Conservation (phyloP, 2,329 filamentous ascomycete species). For the Penicillium sp. region DNA sequence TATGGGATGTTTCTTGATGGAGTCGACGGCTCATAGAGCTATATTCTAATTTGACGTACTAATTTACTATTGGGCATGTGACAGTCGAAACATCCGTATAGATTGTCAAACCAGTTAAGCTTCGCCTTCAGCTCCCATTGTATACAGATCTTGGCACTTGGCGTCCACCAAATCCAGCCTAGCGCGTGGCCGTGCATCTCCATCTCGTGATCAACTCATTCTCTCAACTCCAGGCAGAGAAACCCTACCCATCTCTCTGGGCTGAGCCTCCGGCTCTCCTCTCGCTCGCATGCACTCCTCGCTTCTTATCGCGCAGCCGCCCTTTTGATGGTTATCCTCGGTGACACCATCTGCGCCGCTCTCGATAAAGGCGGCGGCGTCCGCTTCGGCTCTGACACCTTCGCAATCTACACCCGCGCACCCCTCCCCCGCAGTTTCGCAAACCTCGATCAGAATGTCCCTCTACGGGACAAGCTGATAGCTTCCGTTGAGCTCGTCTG, state of each 20-base stretch:
- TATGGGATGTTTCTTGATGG: neutral
- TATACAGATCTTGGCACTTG: neutral
- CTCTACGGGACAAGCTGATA: slow-evolving; percentile 4
- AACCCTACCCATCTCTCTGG: neutral
- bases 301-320: neutral
- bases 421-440: slow-evolving; percentile 11
- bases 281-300: neutral
- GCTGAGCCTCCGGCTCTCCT: neutral
- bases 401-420: slow-evolving; percentile 19
- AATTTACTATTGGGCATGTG: neutral
- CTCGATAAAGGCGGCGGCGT: slow-evolving; percentile 19
- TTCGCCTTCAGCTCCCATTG: neutral
- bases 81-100: too few relatives aligned
- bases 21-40: neutral
- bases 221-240: neutral
- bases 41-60: neutral
- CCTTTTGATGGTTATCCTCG: slow-evolving; percentile 2
- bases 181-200: neutral
- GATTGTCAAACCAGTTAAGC: neutral
- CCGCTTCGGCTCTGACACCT: slow-evolving; percentile 15
- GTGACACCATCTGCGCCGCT: slow-evolving; percentile 13
- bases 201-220: neutral
- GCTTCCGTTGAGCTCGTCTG: slow-evolving; percentile 1
- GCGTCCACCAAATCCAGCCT: neutral
- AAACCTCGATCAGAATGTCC: slow-evolving; percentile 1